Evolutionary conservation across 768 basidiomycete genomes (phyloP).

Genomic region (Rhizopogon sp.): DNA sequence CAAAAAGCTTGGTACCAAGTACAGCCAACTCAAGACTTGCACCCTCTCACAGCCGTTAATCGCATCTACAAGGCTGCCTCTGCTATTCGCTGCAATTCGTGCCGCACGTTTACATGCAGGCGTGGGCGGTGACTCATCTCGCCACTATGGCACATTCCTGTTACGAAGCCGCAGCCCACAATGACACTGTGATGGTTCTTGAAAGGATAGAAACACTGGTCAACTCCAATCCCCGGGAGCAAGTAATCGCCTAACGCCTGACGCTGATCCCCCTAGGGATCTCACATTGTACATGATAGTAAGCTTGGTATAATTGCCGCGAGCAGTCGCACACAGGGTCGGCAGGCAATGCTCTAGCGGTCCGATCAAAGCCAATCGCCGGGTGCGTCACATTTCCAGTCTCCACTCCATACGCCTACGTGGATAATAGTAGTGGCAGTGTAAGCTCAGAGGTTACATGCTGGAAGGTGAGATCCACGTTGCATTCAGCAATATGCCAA

Average conservation of each 20-base stretch:
- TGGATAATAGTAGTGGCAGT: not conserved
- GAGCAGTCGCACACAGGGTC: too few species aligned
- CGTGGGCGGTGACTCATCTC: slow-evolving; percentile 1
- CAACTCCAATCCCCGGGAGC: not conserved
- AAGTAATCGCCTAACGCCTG: not conserved
- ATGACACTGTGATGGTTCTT: not conserved
- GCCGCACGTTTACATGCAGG: slow-evolving; percentile 1
- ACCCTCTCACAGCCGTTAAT: not conserved
- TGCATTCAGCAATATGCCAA: not conserved
- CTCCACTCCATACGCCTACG: too few species aligned
- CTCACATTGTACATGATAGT: too few species aligned
- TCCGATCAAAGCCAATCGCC: too few species aligned
- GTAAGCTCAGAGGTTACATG: not conserved
- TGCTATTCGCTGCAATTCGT: not conserved
- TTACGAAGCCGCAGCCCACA: not conserved
- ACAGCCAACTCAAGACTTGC: not conserved
- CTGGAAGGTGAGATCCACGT: too few species aligned
- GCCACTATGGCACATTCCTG: not conserved
- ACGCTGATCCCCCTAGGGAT: not conserved
- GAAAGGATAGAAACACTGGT: not conserved
- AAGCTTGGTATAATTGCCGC: too few species aligned
- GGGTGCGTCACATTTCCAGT: too few species aligned
- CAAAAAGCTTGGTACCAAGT: not conserved
- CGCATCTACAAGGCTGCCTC: not conserved
- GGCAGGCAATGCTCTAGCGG: too few species aligned